These are phyloP conservation scores for Cylindrodendrum hubeiense DNA, from an alignment of 2,329 filamentous ascomycete species.

Conservation along the genomic window DNA sequence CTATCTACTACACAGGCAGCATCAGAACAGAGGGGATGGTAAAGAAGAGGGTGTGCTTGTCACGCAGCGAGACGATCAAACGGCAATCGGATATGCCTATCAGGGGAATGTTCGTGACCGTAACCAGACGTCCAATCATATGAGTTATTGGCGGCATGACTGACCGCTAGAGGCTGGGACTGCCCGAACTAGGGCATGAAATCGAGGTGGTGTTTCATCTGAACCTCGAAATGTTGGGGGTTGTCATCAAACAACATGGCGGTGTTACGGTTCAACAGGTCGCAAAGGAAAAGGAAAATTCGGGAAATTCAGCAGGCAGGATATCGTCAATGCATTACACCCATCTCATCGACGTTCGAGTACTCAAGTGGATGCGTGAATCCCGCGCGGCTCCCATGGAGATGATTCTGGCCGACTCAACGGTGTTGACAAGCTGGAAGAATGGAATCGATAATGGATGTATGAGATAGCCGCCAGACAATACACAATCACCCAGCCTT, in stretches of 20 bases:
- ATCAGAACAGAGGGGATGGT: slow-evolving; percentile 4
- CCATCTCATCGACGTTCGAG: background rate
- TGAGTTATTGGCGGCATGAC: background rate
- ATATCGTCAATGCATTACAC: background rate
- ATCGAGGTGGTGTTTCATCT: slow-evolving; percentile 51
- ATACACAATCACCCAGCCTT: background rate
- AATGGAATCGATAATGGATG: slow-evolving; percentile 4
- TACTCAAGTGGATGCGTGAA: background rate
- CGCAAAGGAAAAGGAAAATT: background rate
- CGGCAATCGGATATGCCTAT: slow-evolving; percentile 14
- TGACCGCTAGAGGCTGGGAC: slow-evolving; percentile 9
- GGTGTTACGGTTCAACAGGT: background rate
- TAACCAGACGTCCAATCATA: background rate
- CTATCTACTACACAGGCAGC: slow-evolving; percentile 1
- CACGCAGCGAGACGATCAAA: slow-evolving; percentile 21
- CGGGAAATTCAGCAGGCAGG: background rate
- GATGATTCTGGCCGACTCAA: background rate
- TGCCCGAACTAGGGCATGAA: slow-evolving; percentile 3
- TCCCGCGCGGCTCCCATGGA: background rate
- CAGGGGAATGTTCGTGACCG: background rate
- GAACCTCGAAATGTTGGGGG: slow-evolving; percentile 26
- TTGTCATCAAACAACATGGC: slow-evolving; percentile 8
- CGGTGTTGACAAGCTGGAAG: background rate
- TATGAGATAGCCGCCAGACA: slow-evolving; percentile 20
- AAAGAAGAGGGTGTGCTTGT: background rate